Conservation (phyloP, 1,284 basidiomycete species). For the Cutaneotrichosporon daszewskae region DNA sequence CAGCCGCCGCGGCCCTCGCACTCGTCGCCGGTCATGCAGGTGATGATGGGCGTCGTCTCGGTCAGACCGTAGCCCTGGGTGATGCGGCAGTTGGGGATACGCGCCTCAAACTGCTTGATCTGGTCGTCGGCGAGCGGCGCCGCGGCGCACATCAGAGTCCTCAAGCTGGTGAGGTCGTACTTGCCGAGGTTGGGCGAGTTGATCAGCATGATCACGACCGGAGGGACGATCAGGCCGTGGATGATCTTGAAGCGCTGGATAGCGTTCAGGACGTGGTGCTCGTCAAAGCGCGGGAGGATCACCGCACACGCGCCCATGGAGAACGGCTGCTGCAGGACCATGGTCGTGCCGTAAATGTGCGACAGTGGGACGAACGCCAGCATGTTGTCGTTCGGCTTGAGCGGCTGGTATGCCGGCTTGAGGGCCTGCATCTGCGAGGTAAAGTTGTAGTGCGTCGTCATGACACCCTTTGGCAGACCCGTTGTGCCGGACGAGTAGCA, state of each 20-base stretch:
- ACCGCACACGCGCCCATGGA: conserved; percentile 58
- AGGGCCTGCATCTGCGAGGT: conserved; percentile 37
- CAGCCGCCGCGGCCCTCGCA: conserved; percentile 52
- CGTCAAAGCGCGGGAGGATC: conserved; percentile 61
- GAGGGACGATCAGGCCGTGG: conserved; percentile 67
- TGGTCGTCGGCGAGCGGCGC: conserved; percentile 63
- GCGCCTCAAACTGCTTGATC: conserved; percentile 26
- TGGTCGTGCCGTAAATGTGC: conserved; percentile 15
- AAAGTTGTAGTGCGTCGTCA: conserved; percentile 63
- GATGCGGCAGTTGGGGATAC: conserved; percentile 20
- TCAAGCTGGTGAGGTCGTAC: conserved; percentile 62
- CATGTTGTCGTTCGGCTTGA: conserved; percentile 10
- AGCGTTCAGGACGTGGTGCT: conserved; percentile 55
- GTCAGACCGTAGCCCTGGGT: conserved; percentile 49
- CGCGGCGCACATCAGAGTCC: conserved; percentile 67
- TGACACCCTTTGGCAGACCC: conserved; percentile 47
- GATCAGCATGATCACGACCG: conserved; percentile 60
- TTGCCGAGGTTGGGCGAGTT: conserved; percentile 56
- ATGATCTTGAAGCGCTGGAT: conserved; percentile 68
- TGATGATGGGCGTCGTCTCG: conserved; percentile 49
- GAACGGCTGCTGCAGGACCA: conserved; percentile 59
- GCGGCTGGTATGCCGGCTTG: conserved; percentile 7
- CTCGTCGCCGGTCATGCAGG: conserved; percentile 28
- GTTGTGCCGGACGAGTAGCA: conserved; percentile 64
- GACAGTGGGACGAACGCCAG: conserved; percentile 15